Evolutionary conservation across 2,329 filamentous ascomycete species (phyloP), one percentile per base, ranked within the genome.

Genomic region (Fusarium vanettenii): DNA sequence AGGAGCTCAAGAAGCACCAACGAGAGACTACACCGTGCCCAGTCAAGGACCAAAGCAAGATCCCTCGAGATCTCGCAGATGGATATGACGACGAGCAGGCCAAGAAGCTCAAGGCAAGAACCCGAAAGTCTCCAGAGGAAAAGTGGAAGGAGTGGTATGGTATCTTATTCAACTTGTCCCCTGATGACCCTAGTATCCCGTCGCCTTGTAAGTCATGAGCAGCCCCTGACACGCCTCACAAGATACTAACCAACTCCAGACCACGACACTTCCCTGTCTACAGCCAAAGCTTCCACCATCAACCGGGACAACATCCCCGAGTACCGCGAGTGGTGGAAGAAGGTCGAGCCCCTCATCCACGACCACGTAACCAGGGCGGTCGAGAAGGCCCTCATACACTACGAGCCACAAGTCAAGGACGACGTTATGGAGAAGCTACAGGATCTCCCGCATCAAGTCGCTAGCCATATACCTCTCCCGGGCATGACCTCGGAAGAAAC

Each of bases 31-130:
- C 60, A 5, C 69, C 78, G 0, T 79, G 78, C 29, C 25, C 41
- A 1, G 61, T 79, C 10, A 77, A 74, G 20, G 77, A 79, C 4
- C 52, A 56, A 9, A 61, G 18, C 27, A 67, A 29, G 2, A 59
- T 69, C 9, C 41, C 35, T 27, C 63, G 76, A 52, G 55, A 78
- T 29, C 66, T 78, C 6, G 39, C 61, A 1, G 75, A 76, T 37
- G 76, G 78, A 5, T 79, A 77, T 25, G 78, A 79, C 18, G 67
- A 72, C 22, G 69, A 74, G 35, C 75, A 79, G n/a, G 71, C 67
- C 20, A 67, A 71, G 57, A 77, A 67, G 25, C 20, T 79, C 13
- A 73, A 72, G n/a, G 71, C 60, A 10, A 64, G 70, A 22, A 45
- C 33, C 6, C 70, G 60, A 29, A 60, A 65, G 39, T 20, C 14